Base-by-base conservation (phyloP, 441 rosid genomes). In the Erodium texanum region DNA sequence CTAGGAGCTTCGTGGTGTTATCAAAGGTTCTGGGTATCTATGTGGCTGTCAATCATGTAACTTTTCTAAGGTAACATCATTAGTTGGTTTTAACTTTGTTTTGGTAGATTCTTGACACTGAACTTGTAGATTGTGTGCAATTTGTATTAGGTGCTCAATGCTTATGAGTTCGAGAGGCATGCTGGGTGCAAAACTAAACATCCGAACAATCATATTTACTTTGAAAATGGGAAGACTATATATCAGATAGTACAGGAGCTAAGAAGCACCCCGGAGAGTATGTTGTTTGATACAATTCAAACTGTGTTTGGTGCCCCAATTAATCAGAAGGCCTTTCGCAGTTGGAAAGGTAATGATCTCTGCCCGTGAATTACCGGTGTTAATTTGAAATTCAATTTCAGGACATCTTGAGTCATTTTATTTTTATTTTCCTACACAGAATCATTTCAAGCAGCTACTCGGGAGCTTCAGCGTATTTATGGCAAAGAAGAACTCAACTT, bases 401-500 rank as follows among this genome's bases (percentile, higher is more conserved):
- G 73, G 86, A 80, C 64, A 24, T 10, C 19, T 50, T 50, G 68
- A 52, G 58, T 10, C 23, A 64, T 34, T 41, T 65, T 45, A 61
- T 27, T 24, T 34, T 15, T 7, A 65, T 54, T 59, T 15, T 27
- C 62, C 54, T 70, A 71, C 52, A 24, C 84, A 87, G 90, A 81
- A 75, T 87, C 93, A 66, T 87, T 81, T 72, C 87, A 84, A 83
- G 93, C 89, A 0, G 93, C 93, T 5, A 84, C 89, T 43, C 82
- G 88, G 45, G 94, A 88, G 75, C 94, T 88, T 79, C 89, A 85
- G 73, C 94, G 91, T 32, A 88, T 88, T 71, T 88, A 88, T 73
- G 89, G 94, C 24, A 85, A 79, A 66, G 89, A 85, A 68, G 91
- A 81, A 62, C 78, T 76, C 50, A 75, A 81, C 66, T 69, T 82